Base-by-base conservation (phyloP, 441 rosid genomes). In the Pelargonium australe region DNA sequence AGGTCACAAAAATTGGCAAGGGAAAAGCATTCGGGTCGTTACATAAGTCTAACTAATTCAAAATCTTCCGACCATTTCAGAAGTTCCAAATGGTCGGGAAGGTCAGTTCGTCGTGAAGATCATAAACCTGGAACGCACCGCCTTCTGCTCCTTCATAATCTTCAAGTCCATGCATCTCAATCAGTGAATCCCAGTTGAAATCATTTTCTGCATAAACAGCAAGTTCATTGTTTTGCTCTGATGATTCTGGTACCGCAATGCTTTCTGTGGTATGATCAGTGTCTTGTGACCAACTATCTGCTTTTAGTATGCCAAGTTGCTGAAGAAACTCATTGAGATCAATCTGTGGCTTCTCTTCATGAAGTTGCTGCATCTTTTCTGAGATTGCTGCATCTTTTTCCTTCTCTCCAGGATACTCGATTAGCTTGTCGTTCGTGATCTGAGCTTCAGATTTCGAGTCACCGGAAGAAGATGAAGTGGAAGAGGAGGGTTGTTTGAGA, bases 251-350 rank as follows among this genome's bases (percentile, higher is more conserved):
- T 60, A 10, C 77, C 13, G 44, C 19, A 34, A 66, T 70, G 60
- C 70, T 73, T 73, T 70, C 82, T n/a, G 77, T 72, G 31, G 45
- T 64, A 23, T 69, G 80, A n/a, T 31, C 84, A 66, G 78, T 14
- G 14, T 3, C 58, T 51, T 80, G 82, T 23, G 68, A 71, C 20
- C 66, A 82, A 31, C 70, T 44, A 2, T 75, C 83, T 11, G 75
- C 86, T 71, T 88, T 88, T 60, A 87, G 72, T 47, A 94, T 85
- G 40, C 97, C 99, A 20, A 89, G 63, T 69, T 94, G 99, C 81
- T 91, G 90, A 70, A 94, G 96, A 65, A 90, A 91, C 90, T 91
- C 97, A 44, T 83, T 87, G 13, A 94, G 81, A 77, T 91, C 96
- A 73, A 94, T 84, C 91, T 91, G 94, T 4, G 91, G 90, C 77